Evolutionary conservation across 2,329 filamentous ascomycete genomes (phyloP).

Genomic region (Microsporum canis): DNA sequence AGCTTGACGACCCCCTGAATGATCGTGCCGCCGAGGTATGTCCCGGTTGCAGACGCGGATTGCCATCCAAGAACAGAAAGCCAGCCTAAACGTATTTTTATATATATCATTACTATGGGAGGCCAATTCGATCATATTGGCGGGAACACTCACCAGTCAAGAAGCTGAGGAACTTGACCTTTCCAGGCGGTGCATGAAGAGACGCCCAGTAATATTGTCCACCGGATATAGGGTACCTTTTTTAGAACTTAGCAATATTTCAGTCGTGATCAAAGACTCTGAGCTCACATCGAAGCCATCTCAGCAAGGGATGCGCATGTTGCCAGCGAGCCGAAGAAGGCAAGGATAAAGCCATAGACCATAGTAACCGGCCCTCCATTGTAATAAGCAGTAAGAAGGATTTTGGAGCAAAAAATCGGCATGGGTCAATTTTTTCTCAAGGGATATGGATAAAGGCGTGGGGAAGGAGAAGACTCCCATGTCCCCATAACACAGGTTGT

Average conservation of each 20-base stretch:
- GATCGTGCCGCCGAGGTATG: slow-evolving; percentile 23
- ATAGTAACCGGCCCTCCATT: slow-evolving; percentile 31
- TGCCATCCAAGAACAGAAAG: slow-evolving; percentile 24
- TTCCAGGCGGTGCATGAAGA: slow-evolving; percentile 33
- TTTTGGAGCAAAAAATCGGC: slow-evolving; percentile 7
- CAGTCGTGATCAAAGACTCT: not conserved
- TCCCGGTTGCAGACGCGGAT: slow-evolving; percentile 17
- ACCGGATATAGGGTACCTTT: slow-evolving; percentile 33
- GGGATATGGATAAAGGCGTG: not conserved
- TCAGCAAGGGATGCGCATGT: slow-evolving; percentile 33
- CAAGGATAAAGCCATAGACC: slow-evolving; percentile 29
- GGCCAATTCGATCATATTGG: not conserved
- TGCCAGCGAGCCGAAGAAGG: slow-evolving; percentile 23
- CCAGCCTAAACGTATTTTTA: slow-evolving; percentile 19
- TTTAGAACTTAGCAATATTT: not conserved
- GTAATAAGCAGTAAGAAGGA: slow-evolving; percentile 23
- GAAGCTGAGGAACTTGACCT: slow-evolving; percentile 37
- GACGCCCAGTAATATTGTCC: slow-evolving; percentile 35
- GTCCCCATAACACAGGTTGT: slow-evolving; percentile 4
- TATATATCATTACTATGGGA: slow-evolving; percentile 22
- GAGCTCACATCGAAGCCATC: slow-evolving; percentile 34
- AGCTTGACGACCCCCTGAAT: slow-evolving; percentile 24
- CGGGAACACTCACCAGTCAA: slow-evolving; percentile 16
- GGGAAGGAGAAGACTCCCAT: slow-evolving; percentile 1
- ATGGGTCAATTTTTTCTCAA: not conserved